Conservation (phyloP, 2,329 filamentous ascomycete genomes). For the Furcasterigmium furcatum region DNA sequence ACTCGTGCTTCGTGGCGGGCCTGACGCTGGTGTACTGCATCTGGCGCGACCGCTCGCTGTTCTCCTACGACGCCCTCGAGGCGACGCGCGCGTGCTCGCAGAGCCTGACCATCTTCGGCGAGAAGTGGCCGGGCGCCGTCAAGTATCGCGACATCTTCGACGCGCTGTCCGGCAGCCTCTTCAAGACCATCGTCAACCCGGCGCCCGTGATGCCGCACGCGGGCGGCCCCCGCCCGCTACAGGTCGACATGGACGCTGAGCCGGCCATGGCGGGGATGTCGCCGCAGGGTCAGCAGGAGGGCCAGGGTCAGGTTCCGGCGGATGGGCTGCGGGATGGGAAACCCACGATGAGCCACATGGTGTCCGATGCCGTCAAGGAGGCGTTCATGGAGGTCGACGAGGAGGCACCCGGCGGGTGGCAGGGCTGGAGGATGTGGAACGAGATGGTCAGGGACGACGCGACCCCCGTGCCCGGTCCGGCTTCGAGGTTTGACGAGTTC, state of each 20-base stretch:
- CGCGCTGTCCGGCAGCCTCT: constrained; percentile 16
- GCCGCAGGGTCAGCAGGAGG: neutral
- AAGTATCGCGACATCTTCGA: constrained; percentile 25
- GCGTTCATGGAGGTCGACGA: constrained; percentile 24
- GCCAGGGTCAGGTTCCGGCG: neutral
- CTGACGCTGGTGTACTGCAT: constrained; percentile 23
- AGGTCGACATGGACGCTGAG: neutral
- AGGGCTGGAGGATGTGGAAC: constrained; percentile 23
- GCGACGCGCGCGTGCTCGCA: constrained; percentile 20
- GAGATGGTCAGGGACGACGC: constrained; percentile 18
- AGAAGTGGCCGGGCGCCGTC: constrained; percentile 21
- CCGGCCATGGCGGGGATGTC: neutral
- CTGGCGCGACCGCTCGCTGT: constrained; percentile 17
- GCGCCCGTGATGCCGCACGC: neutral
- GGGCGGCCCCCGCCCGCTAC: neutral
- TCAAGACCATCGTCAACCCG: constrained; percentile 16
- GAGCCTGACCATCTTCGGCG: constrained; percentile 22
- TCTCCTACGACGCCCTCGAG: constrained; percentile 19
- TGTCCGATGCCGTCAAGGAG: constrained; percentile 19
- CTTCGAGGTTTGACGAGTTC: neutral
- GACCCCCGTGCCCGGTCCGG: neutral
- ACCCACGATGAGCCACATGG: constrained; percentile 5
- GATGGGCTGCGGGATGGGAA: neutral
- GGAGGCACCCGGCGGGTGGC: constrained; percentile 19
- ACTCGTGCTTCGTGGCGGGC: constrained; percentile 23